Evolutionary conservation across 2,329 filamentous ascomycete genomes (phyloP), one percentile per base, ranked within the genome.

Genomic region (Aplosporella prunicola): DNA sequence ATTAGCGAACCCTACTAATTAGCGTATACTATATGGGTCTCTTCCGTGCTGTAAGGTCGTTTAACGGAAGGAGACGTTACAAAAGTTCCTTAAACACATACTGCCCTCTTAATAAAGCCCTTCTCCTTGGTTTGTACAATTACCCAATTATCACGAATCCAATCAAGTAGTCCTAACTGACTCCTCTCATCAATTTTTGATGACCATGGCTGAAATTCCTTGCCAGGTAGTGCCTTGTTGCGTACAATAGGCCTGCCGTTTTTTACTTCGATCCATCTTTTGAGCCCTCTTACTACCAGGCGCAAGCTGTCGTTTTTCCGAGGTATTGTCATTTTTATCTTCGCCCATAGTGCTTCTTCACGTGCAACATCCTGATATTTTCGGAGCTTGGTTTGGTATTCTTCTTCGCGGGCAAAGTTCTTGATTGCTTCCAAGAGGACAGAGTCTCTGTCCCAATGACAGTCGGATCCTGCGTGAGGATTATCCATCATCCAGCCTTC

Each of bases 401-500:
- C 64, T 0, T 48, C 35, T 9, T 56, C 52, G 4, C 67, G 57
- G 16, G 55, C 55, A 43, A 82, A 83, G 2, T 43, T 49, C 0
- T 48, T 51, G 18, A 83, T 68, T 0, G 73, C 77, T 33, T 74
- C 66, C 0, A 66, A 48, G 0, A 69, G 66, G 2, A 80, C 62
- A 4, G 62, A 35, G 5, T 68, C 57, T 15, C 77, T 47, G 5
- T 20, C 8, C 20, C 34, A 24, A 2, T 37, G 35, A 9, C 42
- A 44, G n/a, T 15, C 22, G 15, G 44, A 33, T 1, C 49, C 32
- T 39, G 63, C 67, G 1, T 57, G 56, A 1, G 65, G 60, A 41
- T 72, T 71, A 2, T 49, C 50, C 0, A 77, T 75, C n/a, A 81
- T 56, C 44, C 74, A 86, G 5, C 78, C 72, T 1, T 78, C 65